Evolutionary conservation across 2,329 filamentous ascomycete genomes (phyloP).

Genomic region (Nannizzia gypsea): DNA sequence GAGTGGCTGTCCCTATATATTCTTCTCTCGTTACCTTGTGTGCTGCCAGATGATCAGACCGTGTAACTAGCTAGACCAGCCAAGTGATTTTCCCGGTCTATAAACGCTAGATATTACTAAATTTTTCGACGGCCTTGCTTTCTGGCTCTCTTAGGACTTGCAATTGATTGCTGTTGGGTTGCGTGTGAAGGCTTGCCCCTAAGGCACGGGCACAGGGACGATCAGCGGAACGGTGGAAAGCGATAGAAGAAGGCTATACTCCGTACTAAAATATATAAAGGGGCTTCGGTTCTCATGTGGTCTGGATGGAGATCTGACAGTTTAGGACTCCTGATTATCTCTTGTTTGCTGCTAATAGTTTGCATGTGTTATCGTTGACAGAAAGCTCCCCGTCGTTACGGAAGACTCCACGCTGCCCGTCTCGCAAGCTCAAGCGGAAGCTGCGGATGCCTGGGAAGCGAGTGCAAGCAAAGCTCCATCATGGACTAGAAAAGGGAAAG

Average conservation of each 20-base stretch:
- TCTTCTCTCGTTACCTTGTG: not conserved
- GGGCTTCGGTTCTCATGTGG: too few species aligned
- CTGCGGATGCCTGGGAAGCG: not conserved
- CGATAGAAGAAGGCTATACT: not conserved
- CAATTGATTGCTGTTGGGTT: not conserved
- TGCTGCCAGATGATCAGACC: not conserved
- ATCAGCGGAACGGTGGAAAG: not conserved
- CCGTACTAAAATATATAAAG: too few species aligned
- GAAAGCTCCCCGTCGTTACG: too few species aligned
- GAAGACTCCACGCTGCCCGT: too few species aligned
- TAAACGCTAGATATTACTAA: not conserved
- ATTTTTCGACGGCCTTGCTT: not conserved
- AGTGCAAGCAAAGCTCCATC: not conserved
- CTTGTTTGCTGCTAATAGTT: not conserved
- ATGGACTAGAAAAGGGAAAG: not conserved
- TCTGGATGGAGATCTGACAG: too few species aligned
- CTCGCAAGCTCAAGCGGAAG: not conserved
- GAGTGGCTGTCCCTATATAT: not conserved
- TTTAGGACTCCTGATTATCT: too few species aligned
- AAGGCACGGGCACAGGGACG: not conserved
- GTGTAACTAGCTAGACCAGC: conserved; percentile 3
- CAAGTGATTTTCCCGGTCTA: not conserved
- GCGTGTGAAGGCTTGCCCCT: not conserved
- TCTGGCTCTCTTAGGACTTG: not conserved
- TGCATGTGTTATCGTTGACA: too few species aligned